A percentile compares a stretch with the other conserved stretches of the same genome.
These are phyloP conservation scores for Leishmania amazonensis DNA, from an alignment of 208 protist genomes.

Conservation along the genomic window DNA sequence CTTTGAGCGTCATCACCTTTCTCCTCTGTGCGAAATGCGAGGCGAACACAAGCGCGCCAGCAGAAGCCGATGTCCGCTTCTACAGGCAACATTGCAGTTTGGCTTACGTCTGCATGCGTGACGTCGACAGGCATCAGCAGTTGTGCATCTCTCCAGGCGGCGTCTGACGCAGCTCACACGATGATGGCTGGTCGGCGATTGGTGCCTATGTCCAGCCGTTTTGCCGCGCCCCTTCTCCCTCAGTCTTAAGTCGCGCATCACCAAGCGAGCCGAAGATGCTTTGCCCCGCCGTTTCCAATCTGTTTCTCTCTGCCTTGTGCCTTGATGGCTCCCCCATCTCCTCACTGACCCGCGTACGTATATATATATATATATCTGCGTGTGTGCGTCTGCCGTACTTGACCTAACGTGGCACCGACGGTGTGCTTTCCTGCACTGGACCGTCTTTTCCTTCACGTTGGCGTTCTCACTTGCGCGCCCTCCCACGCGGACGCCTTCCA, in stretches of 20 bases:
- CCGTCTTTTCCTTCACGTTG: background rate
- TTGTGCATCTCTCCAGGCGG: background rate
- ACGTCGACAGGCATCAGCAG: background rate
- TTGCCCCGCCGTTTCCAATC: background rate
- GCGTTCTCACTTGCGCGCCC: background rate
- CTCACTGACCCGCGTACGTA: background rate
- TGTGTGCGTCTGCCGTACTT: background rate
- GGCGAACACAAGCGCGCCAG: background rate
- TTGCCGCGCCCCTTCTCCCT: background rate
- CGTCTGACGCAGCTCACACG: background rate
- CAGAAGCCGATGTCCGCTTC: background rate
- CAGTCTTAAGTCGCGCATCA: background rate
- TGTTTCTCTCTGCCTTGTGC: background rate
- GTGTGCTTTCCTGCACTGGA: background rate
- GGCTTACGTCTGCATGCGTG: background rate
- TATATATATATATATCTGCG: background rate
- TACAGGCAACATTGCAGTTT: background rate
- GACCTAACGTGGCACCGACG: background rate
- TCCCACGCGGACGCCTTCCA: background rate
- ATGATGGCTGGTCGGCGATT: background rate
- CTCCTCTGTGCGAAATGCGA: background rate
- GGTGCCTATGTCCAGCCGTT: background rate
- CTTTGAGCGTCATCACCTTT: background rate
- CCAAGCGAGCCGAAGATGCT: no score
- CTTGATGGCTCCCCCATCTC: background rate